A percentile compares a stretch with the other conserved stretches of the same genome.
These are phyloP conservation scores for Cajanus cajan DNA, from an alignment of 306 rosid genomes.

Conservation along the genomic window DNA sequence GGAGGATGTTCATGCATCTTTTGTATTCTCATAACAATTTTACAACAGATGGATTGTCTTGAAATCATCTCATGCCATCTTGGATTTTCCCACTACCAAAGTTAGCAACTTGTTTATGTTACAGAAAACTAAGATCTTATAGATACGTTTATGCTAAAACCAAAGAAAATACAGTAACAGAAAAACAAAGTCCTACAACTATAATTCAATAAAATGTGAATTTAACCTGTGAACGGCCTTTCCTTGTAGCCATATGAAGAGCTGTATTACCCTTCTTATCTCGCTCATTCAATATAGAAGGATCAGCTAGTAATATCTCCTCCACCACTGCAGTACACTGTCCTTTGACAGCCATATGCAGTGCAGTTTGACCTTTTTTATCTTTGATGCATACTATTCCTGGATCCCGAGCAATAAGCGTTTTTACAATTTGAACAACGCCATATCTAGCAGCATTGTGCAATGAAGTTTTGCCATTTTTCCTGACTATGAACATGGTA, in stretches of 20 bases:
- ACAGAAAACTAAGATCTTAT: conserved; percentile 1
- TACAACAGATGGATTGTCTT: background rate
- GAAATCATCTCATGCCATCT: background rate
- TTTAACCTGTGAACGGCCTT: conserved; percentile 82
- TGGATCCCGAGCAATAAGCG: conserved; percentile 63
- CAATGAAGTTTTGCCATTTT: conserved; percentile 90
- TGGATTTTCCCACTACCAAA: background rate
- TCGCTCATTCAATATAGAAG: conserved; percentile 67
- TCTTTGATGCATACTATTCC: conserved; percentile 79
- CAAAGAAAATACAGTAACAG: background rate
- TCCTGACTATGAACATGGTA: conserved; percentile 67
- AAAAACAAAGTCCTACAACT: background rate
- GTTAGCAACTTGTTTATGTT: background rate
- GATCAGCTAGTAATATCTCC: conserved; percentile 63
- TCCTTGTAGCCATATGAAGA: conserved; percentile 90
- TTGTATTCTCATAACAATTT: background rate
- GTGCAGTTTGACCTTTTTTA: conserved; percentile 92
- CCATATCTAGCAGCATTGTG: conserved; percentile 87
- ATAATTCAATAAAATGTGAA: conserved; percentile 3
- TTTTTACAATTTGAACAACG: conserved; percentile 49
- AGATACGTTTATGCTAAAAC: background rate
- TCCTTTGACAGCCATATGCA: conserved; percentile 97
- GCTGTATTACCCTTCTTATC: conserved; percentile 95
- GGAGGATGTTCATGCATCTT: background rate
- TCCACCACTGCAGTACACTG: conserved; percentile 64